Conservation (phyloP, 2,329 filamentous ascomycete species). For the Aspergillus fischeri region DNA sequence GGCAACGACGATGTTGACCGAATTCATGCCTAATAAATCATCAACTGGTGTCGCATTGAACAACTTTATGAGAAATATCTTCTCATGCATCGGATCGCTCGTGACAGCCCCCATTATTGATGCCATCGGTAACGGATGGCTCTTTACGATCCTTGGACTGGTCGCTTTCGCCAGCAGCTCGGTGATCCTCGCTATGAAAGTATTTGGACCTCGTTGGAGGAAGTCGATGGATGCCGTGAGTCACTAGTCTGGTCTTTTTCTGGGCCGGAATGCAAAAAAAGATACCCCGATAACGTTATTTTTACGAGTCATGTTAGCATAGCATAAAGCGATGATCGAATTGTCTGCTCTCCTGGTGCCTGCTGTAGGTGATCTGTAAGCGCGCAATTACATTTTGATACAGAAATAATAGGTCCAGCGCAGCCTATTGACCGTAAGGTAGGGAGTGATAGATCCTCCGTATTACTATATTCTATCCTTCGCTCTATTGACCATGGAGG, state of each 20-base stretch:
- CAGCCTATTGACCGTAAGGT: too few relatives aligned
- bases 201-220: constrained; percentile 61
- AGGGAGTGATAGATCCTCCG: too few relatives aligned
- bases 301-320: neutral
- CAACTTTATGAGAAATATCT: constrained; percentile 76
- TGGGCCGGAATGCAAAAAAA: neutral
- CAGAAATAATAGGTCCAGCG: too few relatives aligned
- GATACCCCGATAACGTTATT: neutral
- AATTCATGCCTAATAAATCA: constrained; percentile 70
- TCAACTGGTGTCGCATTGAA: constrained; percentile 74
- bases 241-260: constrained; percentile 7
- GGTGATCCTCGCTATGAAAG: constrained; percentile 58
- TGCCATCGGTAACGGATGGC: constrained; percentile 70
- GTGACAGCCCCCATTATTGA: constrained; percentile 67
- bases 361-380: neutral
- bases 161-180: constrained; percentile 57
- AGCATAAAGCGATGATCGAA: neutral
- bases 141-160: constrained; percentile 61
- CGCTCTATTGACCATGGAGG: too few relatives aligned
- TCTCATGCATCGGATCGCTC: constrained; percentile 66
- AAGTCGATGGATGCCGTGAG: constrained; percentile 52
- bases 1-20: constrained; percentile 77
- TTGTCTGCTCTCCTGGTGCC: neutral
- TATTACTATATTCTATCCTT: too few relatives aligned
- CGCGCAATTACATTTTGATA: neutral